These are phyloP conservation scores for Pistacia integerrima DNA, from an alignment of 345 rosid genomes.

Conservation along the genomic window DNA sequence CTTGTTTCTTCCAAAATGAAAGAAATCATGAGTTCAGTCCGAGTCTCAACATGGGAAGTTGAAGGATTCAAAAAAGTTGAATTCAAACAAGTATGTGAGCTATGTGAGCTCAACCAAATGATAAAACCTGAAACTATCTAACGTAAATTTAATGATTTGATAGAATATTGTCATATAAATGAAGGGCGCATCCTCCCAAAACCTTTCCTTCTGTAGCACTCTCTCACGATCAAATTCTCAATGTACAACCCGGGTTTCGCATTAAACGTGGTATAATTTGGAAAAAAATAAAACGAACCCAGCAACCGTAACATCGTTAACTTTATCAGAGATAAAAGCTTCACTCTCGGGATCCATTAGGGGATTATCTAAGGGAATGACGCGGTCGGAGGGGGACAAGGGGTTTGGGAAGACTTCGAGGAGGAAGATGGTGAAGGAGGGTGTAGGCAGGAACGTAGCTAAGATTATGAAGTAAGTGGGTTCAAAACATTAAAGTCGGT, in stretches of 20 bases:
- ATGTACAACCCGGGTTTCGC: slow-evolving; percentile 80
- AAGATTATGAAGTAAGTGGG: too few species aligned
- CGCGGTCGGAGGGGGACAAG: slow-evolving; percentile 39
- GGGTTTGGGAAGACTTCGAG: slow-evolving; percentile 69
- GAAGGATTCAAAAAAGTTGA: too few species aligned
- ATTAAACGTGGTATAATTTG: slow-evolving; percentile 66
- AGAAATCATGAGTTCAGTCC: too few species aligned
- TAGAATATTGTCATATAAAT: too few species aligned
- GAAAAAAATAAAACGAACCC: slow-evolving; percentile 84
- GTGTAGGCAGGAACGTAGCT: too few species aligned
- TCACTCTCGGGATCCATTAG: slow-evolving; percentile 56
- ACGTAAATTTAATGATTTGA: slow-evolving; percentile 57
- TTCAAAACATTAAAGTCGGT: too few species aligned
- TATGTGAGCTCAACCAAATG: too few species aligned
- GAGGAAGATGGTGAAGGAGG: slow-evolving; percentile 79
- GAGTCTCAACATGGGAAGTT: too few species aligned
- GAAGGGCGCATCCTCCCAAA: slow-evolving; percentile 53
- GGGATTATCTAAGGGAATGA: slow-evolving; percentile 50
- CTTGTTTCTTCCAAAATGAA: too few species aligned
- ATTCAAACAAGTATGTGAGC: too few species aligned
- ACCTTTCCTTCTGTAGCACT: slow-evolving; percentile 77
- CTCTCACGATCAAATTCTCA: slow-evolving; percentile 83
- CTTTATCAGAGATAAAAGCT: slow-evolving; percentile 39
- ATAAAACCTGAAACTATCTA: too few species aligned
- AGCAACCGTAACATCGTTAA: slow-evolving; percentile 46